Percentiles rank a stretch among this genome's conserved stretches.
Evolutionary conservation across 2,329 filamentous ascomycete genomes (phyloP).

Genomic region (Whalleya microplaca): DNA sequence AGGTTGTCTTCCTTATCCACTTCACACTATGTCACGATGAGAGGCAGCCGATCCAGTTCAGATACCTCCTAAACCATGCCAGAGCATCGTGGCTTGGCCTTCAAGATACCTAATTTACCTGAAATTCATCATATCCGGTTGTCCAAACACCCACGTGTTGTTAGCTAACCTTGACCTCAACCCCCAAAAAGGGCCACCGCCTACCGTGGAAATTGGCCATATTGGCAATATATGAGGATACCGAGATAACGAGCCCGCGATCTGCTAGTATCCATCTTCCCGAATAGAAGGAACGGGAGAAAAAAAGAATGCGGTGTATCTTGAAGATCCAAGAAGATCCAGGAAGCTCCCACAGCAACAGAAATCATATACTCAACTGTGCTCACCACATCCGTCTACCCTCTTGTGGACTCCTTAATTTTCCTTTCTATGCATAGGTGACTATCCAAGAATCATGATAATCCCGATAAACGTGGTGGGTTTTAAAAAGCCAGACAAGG

Average conservation of each 20-base stretch:
- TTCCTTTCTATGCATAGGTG: neutral
- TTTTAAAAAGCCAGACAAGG: neutral
- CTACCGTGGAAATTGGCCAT: neutral
- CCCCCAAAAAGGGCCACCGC: neutral
- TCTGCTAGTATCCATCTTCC: neutral
- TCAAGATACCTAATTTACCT: neutral
- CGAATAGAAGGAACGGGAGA: no score
- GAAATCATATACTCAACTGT: no score
- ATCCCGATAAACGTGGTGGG: neutral
- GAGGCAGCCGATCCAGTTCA: neutral
- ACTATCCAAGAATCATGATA: neutral
- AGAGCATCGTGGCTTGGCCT: neutral
- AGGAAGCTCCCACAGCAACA: no score
- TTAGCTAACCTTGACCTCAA: neutral
- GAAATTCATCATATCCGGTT: neutral
- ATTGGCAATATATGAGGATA: neutral
- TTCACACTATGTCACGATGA: neutral
- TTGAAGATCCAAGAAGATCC: no score
- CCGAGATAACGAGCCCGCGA: no score
- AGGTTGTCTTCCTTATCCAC: neutral
- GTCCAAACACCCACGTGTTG: neutral
- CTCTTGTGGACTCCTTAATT: no score
- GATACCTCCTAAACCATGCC: neutral
- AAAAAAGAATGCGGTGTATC: no score
- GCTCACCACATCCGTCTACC: no score